phyloP scores from a whole-genome alignment of 1,284 basidiomycete genomes.

The Pterula multifida region DNA sequence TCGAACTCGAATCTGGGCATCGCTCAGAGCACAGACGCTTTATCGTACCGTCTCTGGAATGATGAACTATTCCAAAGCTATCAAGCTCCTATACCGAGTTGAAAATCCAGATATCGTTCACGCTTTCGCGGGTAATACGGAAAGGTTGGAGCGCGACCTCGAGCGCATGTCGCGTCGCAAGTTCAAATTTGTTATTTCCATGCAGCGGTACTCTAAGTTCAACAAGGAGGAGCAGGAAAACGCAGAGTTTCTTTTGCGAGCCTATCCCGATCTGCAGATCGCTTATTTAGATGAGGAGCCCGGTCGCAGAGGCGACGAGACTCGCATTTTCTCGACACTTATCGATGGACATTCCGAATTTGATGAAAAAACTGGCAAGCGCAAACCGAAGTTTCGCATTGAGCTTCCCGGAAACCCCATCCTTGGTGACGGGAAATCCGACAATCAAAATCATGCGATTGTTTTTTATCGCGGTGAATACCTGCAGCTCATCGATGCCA shows the following conservation, averaged over 20 bases:
- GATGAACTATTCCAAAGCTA: slow-evolving; percentile 99
- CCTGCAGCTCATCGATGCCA: slow-evolving; percentile 97
- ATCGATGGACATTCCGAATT: slow-evolving; percentile 98
- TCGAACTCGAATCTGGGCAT: slow-evolving; percentile 99
- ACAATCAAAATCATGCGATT: slow-evolving; percentile 99
- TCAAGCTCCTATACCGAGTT: slow-evolving; percentile 97
- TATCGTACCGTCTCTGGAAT: slow-evolving; percentile 99
- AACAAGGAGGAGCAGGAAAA: slow-evolving; percentile 99
- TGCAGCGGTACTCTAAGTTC: slow-evolving; percentile 99
- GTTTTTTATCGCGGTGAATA: slow-evolving; percentile 99
- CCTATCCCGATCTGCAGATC: slow-evolving; percentile 97
- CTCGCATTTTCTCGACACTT: slow-evolving; percentile 84
- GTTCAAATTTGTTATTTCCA: slow-evolving; percentile 98
- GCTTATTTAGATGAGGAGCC: slow-evolving; percentile 97
- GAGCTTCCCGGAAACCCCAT: slow-evolving; percentile 99
- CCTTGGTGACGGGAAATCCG: slow-evolving; percentile 97
- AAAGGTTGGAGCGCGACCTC: slow-evolving; percentile 90
- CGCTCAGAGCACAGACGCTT: slow-evolving; percentile 93
- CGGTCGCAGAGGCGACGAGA: slow-evolving; percentile 79
- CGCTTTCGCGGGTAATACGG: slow-evolving; percentile 93
- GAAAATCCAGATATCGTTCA: slow-evolving; percentile 99
- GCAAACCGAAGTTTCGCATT: slow-evolving; percentile 95
- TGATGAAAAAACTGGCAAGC: slow-evolving; percentile 77
- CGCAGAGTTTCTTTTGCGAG: slow-evolving; percentile 94
- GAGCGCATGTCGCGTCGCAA: slow-evolving; percentile 97